These are phyloP conservation scores for Diplodia corticola DNA, from an alignment of 2,329 filamentous ascomycete genomes.

Conservation along the genomic window DNA sequence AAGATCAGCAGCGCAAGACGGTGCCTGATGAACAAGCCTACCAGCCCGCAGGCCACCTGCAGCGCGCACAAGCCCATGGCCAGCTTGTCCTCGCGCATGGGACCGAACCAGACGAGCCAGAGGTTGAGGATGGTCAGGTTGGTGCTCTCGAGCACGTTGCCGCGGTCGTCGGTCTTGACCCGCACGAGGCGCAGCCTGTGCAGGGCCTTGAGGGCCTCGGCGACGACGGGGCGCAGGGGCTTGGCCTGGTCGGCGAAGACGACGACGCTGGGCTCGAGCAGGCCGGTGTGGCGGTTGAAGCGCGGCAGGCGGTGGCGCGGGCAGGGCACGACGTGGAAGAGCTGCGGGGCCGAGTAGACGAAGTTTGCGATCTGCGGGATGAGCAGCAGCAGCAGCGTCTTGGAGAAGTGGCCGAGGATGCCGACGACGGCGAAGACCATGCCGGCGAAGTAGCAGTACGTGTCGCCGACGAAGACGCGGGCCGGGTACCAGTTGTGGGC, in stretches of 20 bases:
- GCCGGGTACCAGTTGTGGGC: slow-evolving; percentile 96
- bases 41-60: slow-evolving; percentile 73
- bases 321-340: slow-evolving; percentile 88
- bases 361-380: slow-evolving; percentile 97
- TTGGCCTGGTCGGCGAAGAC: slow-evolving; percentile 56
- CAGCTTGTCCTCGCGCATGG: slow-evolving; percentile 81
- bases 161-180: slow-evolving; percentile 66
- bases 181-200: slow-evolving; percentile 67
- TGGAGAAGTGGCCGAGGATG: slow-evolving; percentile 96
- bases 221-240: slow-evolving; percentile 68
- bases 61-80: slow-evolving; percentile 77
- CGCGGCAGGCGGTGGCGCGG: slow-evolving; percentile 87
- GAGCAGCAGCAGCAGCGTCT: slow-evolving; percentile 87
- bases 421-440: slow-evolving; percentile 99
- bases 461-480: slow-evolving; percentile 94
- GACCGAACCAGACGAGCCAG: slow-evolving; percentile 94
- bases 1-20: slow-evolving; percentile 85
- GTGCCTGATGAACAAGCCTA: slow-evolving; percentile 84
- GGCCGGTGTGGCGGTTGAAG: slow-evolving; percentile 81
- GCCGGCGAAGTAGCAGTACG: slow-evolving; percentile 98
- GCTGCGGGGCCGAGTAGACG: slow-evolving; percentile 85
- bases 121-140: slow-evolving; percentile 95
- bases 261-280: slow-evolving; percentile 84
- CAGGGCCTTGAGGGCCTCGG: slow-evolving; percentile 65
- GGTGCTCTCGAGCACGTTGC: slow-evolving; percentile 73